A percentile compares a stretch with the other conserved stretches of the same genome.
These are phyloP conservation scores for Aspergillus diversus DNA, from an alignment of 495 filamentous ascomycete species.

Conservation along the genomic window DNA sequence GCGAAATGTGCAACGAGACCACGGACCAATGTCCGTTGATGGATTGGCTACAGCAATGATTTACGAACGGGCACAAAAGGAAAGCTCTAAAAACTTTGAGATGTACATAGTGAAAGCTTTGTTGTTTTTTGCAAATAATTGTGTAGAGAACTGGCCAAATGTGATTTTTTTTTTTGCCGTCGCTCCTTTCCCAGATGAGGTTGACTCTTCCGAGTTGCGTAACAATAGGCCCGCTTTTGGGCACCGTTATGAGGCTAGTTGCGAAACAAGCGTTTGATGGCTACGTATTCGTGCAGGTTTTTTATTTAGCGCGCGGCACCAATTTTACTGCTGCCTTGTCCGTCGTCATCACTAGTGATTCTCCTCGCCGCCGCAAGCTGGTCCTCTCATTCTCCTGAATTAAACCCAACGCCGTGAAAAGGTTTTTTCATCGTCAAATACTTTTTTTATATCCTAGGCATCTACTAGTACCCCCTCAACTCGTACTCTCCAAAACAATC, in stretches of 20 bases:
- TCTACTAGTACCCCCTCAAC: not conserved
- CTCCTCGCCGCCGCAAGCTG: not conserved
- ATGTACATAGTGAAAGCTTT: slow-evolving; percentile 23
- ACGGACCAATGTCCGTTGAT: slow-evolving; percentile 19
- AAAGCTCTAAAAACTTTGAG: slow-evolving; percentile 39
- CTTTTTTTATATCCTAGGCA: too few species aligned
- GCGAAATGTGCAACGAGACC: slow-evolving; percentile 20
- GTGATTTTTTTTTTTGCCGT: not conserved
- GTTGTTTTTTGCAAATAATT: not conserved
- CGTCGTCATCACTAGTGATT: not conserved
- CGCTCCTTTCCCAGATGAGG: not conserved
- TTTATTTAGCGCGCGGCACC: not conserved
- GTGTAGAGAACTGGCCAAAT: too few species aligned
- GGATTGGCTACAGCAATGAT: slow-evolving; percentile 36
- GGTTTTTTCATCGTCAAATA: too few species aligned
- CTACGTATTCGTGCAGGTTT: not conserved
- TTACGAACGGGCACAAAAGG: slow-evolving; percentile 33
- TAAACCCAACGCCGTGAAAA: too few species aligned
- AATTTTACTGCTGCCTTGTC: not conserved
- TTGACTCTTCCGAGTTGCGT: slow-evolving; percentile 4
- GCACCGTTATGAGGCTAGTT: slow-evolving; percentile 13
- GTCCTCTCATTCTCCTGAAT: too few species aligned
- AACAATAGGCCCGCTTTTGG: slow-evolving; percentile 8
- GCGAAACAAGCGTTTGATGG: not conserved
- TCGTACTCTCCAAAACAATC: not conserved